These are phyloP conservation scores for Sphagnum contortum DNA, from an alignment of 225 moss, liverwort and hornwort genomes.

Conservation along the genomic window DNA sequence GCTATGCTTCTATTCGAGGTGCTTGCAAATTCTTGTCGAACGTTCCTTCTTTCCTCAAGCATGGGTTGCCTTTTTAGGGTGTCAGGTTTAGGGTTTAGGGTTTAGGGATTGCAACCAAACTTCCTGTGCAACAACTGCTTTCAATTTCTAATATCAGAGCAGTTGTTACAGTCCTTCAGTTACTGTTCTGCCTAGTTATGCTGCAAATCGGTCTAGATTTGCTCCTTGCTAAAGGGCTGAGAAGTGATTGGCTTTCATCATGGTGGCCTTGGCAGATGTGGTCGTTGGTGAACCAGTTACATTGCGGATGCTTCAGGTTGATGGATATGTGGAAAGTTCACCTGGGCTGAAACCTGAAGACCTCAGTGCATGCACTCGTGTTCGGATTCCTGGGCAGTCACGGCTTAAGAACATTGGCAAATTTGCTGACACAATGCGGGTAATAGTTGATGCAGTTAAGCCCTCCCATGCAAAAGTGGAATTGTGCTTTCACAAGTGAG, in stretches of 20 bases:
- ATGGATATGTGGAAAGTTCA: conserved; percentile 15
- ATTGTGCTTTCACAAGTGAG: conserved; percentile 6
- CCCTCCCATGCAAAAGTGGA: conserved; percentile 11
- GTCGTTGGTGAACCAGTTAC: conserved; percentile 25
- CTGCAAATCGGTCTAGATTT: no score
- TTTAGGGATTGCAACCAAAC: not conserved
- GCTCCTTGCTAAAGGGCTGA: no score
- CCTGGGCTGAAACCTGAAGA: conserved; percentile 23
- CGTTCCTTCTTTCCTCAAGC: not conserved
- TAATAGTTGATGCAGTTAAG: conserved; percentile 23
- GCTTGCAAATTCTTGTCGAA: not conserved
- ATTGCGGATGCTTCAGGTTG: conserved; percentile 24
- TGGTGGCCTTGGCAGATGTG: conserved; percentile 28
- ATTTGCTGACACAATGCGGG: conserved; percentile 26
- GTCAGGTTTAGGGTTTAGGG: not conserved
- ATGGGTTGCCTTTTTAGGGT: not conserved
- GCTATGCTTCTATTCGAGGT: not conserved
- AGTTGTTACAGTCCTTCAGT: no score
- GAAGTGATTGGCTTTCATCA: no score
- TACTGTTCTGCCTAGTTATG: no score
- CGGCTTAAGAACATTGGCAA: conserved; percentile 28
- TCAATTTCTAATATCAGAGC: no score
- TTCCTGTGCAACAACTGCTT: no score
- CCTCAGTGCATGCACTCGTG: conserved; percentile 29
- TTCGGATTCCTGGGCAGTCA: conserved; percentile 38